Percentiles rank a stretch among this genome's conserved stretches.
phyloP scores from a whole-genome alignment of 2,329 filamentous ascomycete species.

The Phialocephala sp. region DNA sequence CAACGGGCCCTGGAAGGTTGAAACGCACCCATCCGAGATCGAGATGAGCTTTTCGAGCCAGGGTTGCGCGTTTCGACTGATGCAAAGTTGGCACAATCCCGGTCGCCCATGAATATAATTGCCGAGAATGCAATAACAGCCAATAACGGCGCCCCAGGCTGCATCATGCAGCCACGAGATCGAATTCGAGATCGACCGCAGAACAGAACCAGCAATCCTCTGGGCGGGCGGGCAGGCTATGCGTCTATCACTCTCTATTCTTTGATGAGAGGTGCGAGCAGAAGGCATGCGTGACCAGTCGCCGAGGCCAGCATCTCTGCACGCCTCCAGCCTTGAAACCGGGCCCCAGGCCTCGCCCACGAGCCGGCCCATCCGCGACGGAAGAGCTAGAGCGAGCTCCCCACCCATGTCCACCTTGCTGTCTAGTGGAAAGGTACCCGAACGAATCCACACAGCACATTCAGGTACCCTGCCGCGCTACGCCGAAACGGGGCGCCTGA shows the following conservation, averaged over 20 bases:
- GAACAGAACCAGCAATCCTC: not conserved
- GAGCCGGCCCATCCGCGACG: slow-evolving; percentile 15
- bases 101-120: slow-evolving; percentile 6
- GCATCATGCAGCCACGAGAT: not conserved
- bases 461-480: slow-evolving; percentile 21
- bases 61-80: slow-evolving; percentile 25
- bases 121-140: slow-evolving; percentile 2
- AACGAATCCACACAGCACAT: slow-evolving; percentile 21
- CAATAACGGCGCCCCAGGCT: slow-evolving; percentile 13
- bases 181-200: not conserved
- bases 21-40: slow-evolving; percentile 34
- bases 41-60: slow-evolving; percentile 20
- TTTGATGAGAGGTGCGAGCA: slow-evolving; percentile 5
- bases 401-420: not conserved
- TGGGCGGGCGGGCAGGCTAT: too few relatives aligned
- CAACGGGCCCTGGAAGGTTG: slow-evolving; percentile 29
- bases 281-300: slow-evolving; percentile 1
- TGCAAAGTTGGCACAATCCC: slow-evolving; percentile 31
- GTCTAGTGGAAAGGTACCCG: slow-evolving; percentile 31
- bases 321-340: not conserved
- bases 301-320: not conserved
- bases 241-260: not conserved
- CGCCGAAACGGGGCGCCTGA: not conserved
- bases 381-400: not conserved
- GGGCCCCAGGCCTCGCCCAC: not conserved